Percentiles rank a stretch among this genome's conserved stretches.
Evolutionary conservation across 2,329 filamentous ascomycete genomes (phyloP).

Genomic region (Colletotrichum abscissum): DNA sequence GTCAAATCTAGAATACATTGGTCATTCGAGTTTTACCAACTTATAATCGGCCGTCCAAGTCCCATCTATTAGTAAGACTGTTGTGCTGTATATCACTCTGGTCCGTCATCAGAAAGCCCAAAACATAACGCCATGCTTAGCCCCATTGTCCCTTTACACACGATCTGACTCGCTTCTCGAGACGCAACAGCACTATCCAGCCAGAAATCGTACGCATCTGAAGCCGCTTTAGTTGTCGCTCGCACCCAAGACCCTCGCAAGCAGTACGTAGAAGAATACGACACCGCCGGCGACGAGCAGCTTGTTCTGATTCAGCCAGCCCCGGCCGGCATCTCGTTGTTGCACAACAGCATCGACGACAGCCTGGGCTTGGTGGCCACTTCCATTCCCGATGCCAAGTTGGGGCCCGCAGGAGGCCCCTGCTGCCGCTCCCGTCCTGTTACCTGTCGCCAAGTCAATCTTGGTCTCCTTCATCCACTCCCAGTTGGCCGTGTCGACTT

Average conservation of each 20-base stretch:
- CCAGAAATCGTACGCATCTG: not conserved
- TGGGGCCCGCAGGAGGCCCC: constrained; percentile 60
- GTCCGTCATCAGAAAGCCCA: constrained; percentile 25
- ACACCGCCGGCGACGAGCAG: constrained; percentile 75
- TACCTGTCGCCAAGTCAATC: constrained; percentile 82
- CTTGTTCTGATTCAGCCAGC: constrained; percentile 86
- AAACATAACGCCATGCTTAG: constrained; percentile 35
- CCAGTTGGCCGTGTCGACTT: constrained; percentile 90
- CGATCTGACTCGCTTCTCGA: constrained; percentile 10
- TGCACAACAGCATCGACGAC: constrained; percentile 82
- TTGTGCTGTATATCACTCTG: constrained; percentile 23
- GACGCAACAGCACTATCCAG: not conserved
- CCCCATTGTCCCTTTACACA: constrained; percentile 27
- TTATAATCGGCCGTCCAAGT: constrained; percentile 18
- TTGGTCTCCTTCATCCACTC: constrained; percentile 88
- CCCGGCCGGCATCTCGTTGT: constrained; percentile 82
- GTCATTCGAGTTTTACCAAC: constrained; percentile 23
- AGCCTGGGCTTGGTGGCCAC: constrained; percentile 73
- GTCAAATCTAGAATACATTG: constrained; percentile 26
- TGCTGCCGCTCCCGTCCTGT: constrained; percentile 62
- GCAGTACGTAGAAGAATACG: constrained; percentile 85
- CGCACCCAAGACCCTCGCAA: constrained; percentile 77
- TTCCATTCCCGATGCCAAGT: constrained; percentile 69
- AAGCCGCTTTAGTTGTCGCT: constrained; percentile 43
- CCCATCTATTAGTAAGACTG: constrained; percentile 30